Base-by-base conservation (phyloP, 495 filamentous ascomycete species). In the Hypoxylon lenormandii region DNA sequence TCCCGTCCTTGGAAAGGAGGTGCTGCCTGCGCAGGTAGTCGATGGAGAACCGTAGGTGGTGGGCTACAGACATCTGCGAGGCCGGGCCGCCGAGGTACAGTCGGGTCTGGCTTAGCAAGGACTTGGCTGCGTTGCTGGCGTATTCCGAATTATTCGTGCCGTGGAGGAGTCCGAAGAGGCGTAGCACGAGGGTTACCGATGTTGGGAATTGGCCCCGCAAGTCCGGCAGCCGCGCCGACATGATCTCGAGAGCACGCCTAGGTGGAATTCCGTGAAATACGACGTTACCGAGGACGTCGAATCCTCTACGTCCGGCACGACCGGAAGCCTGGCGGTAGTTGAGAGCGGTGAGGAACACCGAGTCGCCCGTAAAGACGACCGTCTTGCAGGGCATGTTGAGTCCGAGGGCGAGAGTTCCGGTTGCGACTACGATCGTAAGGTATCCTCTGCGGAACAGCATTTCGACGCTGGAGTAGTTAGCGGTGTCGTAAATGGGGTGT, bases 341-440 rank as follows among this genome's bases (percentile, higher is more conserved):
- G 33, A 93, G 83, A 0, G 91, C 86, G 0, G 90, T 92, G 49
- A 94, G 75, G 62, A 81, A 91, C 10, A 91, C 81, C 0, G 86
- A 89, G 66, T 93, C 90, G 3, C 90, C 90, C 4, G 81, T 84
- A 73, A 94, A 94, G 4, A 93, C 85, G 7, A 92, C 90, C 0
- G 91, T 94, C 68, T 90, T 90, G 71, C 91, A 92, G 18, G 91
- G 91, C 91, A 92, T 93, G 62, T 93, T 94, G 78, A 94, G 91
- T 75, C 91, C 91, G 19, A 94, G 78, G 33, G 87, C 87, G 11
- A 93, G 80, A 0, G 90, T 92, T 0, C 91, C 91, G 10, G 91
- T 94, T 0, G 91, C 91, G 45, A 93, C 84, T 8, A 92, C 86
- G n/a, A 91, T 87, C 4, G 87, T 81, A 8, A 93, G 78, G 63